Conservation (phyloP, 805 yeast species). For the Kuraishia capsulata region DNA sequence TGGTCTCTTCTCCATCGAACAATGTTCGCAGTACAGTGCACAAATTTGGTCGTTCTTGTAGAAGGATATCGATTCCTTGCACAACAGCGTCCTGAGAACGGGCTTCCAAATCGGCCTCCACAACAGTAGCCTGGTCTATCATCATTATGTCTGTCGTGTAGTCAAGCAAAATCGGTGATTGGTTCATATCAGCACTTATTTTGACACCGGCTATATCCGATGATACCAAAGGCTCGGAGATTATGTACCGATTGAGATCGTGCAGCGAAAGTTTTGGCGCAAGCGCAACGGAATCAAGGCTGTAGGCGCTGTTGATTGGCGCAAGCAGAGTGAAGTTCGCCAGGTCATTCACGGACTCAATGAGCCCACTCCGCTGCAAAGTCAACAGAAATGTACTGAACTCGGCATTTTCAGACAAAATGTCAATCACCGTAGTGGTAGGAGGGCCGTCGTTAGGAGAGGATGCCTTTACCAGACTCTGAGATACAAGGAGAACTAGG, state of each 20-base stretch:
- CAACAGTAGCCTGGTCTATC: slow-evolving; percentile 37
- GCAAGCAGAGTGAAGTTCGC: slow-evolving; percentile 68
- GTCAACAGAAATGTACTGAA: slow-evolving; percentile 55
- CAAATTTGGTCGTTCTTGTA: slow-evolving; percentile 13
- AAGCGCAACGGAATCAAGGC: slow-evolving; percentile 3
- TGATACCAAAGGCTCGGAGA: slow-evolving; percentile 21
- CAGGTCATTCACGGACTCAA: slow-evolving; percentile 52
- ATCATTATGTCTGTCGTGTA: slow-evolving; percentile 20
- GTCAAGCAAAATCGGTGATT: slow-evolving; percentile 24
- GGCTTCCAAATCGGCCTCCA: slow-evolving; percentile 51
- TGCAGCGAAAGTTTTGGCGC: neutral
- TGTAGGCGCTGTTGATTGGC: slow-evolving; percentile 75
- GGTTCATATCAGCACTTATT: slow-evolving; percentile 12
- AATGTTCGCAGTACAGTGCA: neutral
- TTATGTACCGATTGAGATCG: slow-evolving; percentile 20
- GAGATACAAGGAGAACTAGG: no score
- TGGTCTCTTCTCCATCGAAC: neutral
- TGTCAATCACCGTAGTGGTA: slow-evolving; percentile 47
- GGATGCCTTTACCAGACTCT: no score
- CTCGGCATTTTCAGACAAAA: slow-evolving; percentile 58
- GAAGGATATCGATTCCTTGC: slow-evolving; percentile 47
- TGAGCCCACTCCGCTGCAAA: slow-evolving; percentile 51
- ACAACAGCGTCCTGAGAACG: slow-evolving; percentile 56
- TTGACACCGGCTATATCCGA: slow-evolving; percentile 19
- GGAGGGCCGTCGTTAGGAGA: slow-evolving; percentile 16